Conservation (phyloP, 2,329 filamentous ascomycete species). For the Pseudogymnoascus sp. region DNA sequence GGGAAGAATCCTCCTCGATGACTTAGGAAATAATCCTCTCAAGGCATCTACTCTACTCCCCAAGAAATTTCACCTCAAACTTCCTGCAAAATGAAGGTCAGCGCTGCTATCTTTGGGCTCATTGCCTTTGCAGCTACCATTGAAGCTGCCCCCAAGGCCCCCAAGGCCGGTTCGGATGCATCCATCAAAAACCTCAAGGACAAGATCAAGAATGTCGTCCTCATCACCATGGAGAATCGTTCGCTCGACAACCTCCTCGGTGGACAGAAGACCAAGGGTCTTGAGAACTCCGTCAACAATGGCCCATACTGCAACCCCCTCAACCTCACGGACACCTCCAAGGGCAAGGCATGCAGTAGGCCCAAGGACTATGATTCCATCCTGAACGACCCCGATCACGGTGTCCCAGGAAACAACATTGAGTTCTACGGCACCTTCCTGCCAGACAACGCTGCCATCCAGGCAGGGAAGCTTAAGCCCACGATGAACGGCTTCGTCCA, state of each 20-base stretch:
- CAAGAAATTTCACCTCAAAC: background rate
- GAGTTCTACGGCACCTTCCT: slow-evolving; percentile 35
- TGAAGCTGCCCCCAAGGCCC: background rate
- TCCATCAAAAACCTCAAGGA: slow-evolving; percentile 27
- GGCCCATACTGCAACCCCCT: slow-evolving; percentile 35
- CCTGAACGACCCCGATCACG: slow-evolving; percentile 34
- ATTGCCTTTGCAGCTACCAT: slow-evolving; percentile 8
- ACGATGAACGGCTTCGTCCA: slow-evolving; percentile 33
- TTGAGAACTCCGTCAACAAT: slow-evolving; percentile 35
- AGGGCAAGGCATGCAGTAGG: slow-evolving; percentile 26
- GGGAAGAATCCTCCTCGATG: background rate
- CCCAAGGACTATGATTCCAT: slow-evolving; percentile 34
- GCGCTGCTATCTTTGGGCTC: slow-evolving; percentile 8
- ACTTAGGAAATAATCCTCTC: background rate
- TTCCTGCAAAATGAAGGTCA: background rate
- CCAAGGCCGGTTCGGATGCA: slow-evolving; percentile 23
- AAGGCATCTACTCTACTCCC: background rate
- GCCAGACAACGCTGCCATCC: slow-evolving; percentile 31
- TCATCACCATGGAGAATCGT: slow-evolving; percentile 35
- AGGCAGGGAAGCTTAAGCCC: slow-evolving; percentile 25
- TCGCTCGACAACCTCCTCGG: slow-evolving; percentile 37
- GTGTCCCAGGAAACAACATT: slow-evolving; percentile 35
- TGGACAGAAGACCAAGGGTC: slow-evolving; percentile 30
- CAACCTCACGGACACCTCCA: slow-evolving; percentile 27
- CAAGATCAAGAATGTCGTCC: slow-evolving; percentile 31